phyloP scores from a whole-genome alignment of 106 monocot genomes.

The Allium cepa region DNA sequence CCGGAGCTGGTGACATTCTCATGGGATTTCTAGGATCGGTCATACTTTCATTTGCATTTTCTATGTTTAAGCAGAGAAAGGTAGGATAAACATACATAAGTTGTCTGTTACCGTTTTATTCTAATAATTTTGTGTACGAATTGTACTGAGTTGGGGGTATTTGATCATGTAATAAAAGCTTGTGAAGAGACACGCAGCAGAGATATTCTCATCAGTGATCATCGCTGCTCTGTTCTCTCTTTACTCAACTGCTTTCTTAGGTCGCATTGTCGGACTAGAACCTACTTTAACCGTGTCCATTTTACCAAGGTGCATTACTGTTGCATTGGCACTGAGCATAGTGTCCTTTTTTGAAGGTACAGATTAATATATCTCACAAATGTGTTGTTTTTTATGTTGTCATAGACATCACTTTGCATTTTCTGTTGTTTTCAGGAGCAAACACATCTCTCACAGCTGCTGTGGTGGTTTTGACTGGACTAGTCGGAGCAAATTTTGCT shows the following conservation, averaged over 20 bases:
- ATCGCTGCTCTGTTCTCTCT: conserved; percentile 68
- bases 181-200: conserved; percentile 90
- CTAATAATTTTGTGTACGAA: too few relatives aligned
- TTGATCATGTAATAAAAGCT: conserved; percentile 31
- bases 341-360: conserved; percentile 94
- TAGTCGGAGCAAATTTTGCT: conserved; percentile 95
- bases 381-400: too few relatives aligned
- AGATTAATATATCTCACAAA: too few relatives aligned
- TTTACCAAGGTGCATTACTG: conserved; percentile 96
- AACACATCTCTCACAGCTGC: conserved; percentile 94
- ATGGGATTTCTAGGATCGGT: conserved; percentile 97
- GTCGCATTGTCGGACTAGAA: conserved; percentile 68
- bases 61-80: conserved; percentile 99
- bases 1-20: conserved; percentile 95
- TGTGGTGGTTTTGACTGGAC: conserved; percentile 90
- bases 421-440: conserved; percentile 34
- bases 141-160: too few relatives aligned
- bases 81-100: conserved; percentile 12
- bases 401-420: not conserved
- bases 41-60: conserved; percentile 97
- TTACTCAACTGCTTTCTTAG: conserved; percentile 86
- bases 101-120: not conserved
- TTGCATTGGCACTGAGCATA: conserved; percentile 92
- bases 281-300: conserved; percentile 81
- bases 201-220: conserved; percentile 90